Percentiles rank a stretch among this genome's conserved stretches.
Conservation (phyloP, 2,329 filamentous ascomycete genomes). For the Incumbomyces lentus region DNA sequence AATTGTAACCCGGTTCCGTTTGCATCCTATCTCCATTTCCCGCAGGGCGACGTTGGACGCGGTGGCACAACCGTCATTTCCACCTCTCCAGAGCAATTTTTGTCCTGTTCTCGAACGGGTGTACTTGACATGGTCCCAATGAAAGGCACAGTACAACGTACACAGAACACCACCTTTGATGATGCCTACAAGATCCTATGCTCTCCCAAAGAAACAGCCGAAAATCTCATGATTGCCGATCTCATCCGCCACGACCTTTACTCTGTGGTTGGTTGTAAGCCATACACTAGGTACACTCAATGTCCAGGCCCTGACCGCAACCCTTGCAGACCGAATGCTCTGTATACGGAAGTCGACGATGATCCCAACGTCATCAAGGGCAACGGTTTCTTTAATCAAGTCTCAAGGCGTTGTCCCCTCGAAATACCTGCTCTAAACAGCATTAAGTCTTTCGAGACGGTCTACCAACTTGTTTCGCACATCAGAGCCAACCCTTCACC, state of each 20-base stretch:
- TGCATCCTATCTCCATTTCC: constrained; percentile 68
- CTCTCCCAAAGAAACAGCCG: constrained; percentile 79
- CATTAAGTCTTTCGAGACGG: constrained; percentile 82
- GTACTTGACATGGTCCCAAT: constrained; percentile 66
- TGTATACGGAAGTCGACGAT: background rate
- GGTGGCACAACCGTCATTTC: constrained; percentile 56
- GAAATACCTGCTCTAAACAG: constrained; percentile 66
- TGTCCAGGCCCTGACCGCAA: background rate
- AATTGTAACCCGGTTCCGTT: constrained; percentile 71
- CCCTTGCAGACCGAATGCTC: background rate
- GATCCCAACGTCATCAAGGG: constrained; percentile 41
- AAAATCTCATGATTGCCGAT: constrained; percentile 98
- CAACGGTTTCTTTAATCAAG: too few species aligned
- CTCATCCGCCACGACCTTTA: constrained; percentile 89
- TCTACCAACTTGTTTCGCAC: constrained; percentile 85
- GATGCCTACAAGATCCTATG: constrained; percentile 64
- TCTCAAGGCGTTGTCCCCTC: constrained; percentile 37
- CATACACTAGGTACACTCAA: background rate
- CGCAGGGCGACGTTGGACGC: constrained; percentile 22
- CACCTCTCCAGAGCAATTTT: constrained; percentile 81
- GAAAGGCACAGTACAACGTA: constrained; percentile 90
- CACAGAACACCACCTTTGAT: constrained; percentile 54
- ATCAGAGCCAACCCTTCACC: constrained; percentile 53
- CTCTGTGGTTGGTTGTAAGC: constrained; percentile 16
- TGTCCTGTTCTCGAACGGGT: constrained; percentile 54